Percentiles rank a stretch among this genome's conserved stretches.
Conservation (phyloP, 2,329 filamentous ascomycete species). For the Epichloe gansuensis region DNA sequence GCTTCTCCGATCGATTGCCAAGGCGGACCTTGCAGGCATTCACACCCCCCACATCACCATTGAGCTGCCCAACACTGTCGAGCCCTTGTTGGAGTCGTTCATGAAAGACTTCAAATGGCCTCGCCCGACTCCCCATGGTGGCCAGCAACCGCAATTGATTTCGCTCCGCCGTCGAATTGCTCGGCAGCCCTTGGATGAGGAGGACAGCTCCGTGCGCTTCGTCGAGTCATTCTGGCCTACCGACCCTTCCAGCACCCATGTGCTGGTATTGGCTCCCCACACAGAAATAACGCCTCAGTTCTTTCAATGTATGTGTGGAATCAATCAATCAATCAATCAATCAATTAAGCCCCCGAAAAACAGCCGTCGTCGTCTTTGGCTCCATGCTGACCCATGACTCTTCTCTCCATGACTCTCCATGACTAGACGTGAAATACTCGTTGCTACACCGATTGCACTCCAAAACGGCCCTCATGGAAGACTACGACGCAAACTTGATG, state of each 20-base stretch:
- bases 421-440: conserved; percentile 56
- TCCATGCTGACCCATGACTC: conserved; percentile 9
- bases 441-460: conserved; percentile 71
- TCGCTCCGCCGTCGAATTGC: conserved; percentile 64
- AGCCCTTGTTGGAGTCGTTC: conserved; percentile 49
- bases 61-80: conserved; percentile 62
- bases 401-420: too few relatives aligned
- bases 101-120: conserved; percentile 58
- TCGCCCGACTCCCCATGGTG: conserved; percentile 24
- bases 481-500: conserved; percentile 45
- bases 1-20: conserved; percentile 61
- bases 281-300: conserved; percentile 69
- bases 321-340: too few relatives aligned
- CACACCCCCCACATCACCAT: conserved; percentile 67
- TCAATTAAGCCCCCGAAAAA: too few relatives aligned
- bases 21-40: conserved; percentile 62
- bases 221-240: conserved; percentile 81
- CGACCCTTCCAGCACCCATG: conserved; percentile 50
- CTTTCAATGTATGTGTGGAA: conserved; percentile 52
- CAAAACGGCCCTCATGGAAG: conserved; percentile 24
- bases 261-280: conserved; percentile 73
- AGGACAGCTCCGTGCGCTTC: conserved; percentile 62
- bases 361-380: not conserved
- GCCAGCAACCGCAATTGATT: conserved; percentile 39
- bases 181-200: conserved; percentile 43